Conservation (phyloP, 148 eudicot species). For the Polygonum aviculare region DNA sequence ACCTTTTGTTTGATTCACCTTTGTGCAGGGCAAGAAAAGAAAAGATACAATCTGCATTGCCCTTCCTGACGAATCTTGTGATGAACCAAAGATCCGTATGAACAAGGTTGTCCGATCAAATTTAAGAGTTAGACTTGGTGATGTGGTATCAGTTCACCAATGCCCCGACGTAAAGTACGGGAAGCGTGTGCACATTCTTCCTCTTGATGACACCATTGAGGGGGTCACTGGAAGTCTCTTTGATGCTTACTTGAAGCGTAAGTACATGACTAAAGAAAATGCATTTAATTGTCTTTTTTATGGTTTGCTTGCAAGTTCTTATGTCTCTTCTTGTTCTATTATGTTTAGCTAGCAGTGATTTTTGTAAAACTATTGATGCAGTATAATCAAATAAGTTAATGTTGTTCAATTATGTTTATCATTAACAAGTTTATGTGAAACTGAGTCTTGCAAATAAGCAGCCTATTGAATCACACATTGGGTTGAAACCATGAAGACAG, state of each 20-base stretch:
- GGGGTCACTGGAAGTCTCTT: conserved; percentile 80
- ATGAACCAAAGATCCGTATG: conserved; percentile 69
- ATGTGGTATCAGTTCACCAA: conserved; percentile 77
- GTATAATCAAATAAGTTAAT: not conserved
- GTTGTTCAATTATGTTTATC: not conserved
- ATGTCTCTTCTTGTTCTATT: not conserved
- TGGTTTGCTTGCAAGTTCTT: not conserved
- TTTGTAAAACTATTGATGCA: not conserved
- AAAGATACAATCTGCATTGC: conserved; percentile 87
- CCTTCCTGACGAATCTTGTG: conserved; percentile 83
- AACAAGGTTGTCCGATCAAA: conserved; percentile 81
- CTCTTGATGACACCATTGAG: conserved; percentile 76
- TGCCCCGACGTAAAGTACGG: conserved; percentile 86
- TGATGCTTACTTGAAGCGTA: conserved; percentile 80
- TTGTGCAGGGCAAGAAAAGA: conserved; percentile 65
- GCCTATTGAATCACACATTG: not conserved
- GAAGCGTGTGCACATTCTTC: conserved; percentile 81
- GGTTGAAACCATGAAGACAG: not conserved
- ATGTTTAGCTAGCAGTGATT: not conserved
- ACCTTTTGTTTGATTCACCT: not conserved
- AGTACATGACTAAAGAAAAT: conserved; percentile 16
- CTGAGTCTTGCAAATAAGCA: not conserved
- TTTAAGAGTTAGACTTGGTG: conserved; percentile 81
- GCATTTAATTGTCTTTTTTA: not conserved
- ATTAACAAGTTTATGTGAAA: not conserved